Conservation (phyloP, 768 basidiomycete species). For the Suillus spraguei region DNA sequence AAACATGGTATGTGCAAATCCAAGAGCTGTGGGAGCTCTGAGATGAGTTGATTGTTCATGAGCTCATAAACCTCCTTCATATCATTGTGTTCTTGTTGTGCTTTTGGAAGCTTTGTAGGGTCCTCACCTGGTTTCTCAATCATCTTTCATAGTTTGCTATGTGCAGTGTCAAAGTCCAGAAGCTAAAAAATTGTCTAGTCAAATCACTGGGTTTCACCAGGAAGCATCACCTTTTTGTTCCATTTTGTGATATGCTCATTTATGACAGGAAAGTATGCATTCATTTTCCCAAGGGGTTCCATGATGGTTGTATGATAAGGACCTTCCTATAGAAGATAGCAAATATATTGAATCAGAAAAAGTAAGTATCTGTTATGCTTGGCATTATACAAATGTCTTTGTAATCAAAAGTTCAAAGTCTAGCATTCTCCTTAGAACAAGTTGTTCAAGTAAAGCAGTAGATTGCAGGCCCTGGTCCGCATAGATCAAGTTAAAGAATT, state of each 20-base stretch:
- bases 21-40: slow-evolving; percentile 88
- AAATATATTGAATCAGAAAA: slow-evolving; percentile 11
- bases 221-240: slow-evolving; percentile 82
- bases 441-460: no score
- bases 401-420: no score
- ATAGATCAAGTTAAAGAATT: no score
- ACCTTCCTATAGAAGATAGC: slow-evolving; percentile 62
- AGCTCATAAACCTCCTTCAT: slow-evolving; percentile 92
- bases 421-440: no score
- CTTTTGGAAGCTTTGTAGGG: slow-evolving; percentile 85
- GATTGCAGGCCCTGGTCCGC: no score
- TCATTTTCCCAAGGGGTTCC: slow-evolving; percentile 96
- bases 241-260: slow-evolving; percentile 94
- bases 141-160: slow-evolving; percentile 86
- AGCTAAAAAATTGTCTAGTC: slow-evolving; percentile 50
- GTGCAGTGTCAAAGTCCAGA: slow-evolving; percentile 92
- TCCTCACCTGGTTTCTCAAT: slow-evolving; percentile 94
- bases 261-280: slow-evolving; percentile 90
- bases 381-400: no score
- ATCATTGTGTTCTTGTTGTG: slow-evolving; percentile 96
- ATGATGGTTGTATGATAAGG: slow-evolving; percentile 95
- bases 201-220: background rate
- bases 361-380: no score
- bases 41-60: slow-evolving; percentile 89
- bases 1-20: slow-evolving; percentile 97